Percentiles rank a stretch among this genome's conserved stretches.
Conservation (phyloP, 108 stramenopile genomes). For the Fragilaria crotonensis region DNA sequence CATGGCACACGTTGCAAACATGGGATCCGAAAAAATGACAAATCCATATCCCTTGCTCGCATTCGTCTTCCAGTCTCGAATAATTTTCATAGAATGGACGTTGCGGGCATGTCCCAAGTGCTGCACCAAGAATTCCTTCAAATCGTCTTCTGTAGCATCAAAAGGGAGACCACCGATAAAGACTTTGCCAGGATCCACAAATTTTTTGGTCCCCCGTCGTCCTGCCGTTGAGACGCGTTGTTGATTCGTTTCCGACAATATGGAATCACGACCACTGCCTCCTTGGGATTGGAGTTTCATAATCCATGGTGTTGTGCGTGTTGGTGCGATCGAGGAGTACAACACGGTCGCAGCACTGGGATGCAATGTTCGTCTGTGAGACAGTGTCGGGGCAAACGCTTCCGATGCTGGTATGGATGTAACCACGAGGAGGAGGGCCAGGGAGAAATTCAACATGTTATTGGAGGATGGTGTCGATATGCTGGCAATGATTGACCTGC, state of each 20-base stretch:
- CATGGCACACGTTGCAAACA: conserved; percentile 76
- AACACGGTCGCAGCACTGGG: too few species aligned
- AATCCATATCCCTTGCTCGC: conserved; percentile 87
- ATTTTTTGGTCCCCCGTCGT: conserved; percentile 60
- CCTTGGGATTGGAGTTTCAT: too few species aligned
- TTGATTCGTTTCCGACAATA: not conserved
- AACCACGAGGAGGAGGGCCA: too few species aligned
- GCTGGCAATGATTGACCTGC: too few species aligned
- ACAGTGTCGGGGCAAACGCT: too few species aligned
- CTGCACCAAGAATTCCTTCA: conserved; percentile 22
- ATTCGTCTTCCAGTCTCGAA: conserved; percentile 83
- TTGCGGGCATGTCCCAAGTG: conserved; percentile 10
- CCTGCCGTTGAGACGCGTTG: conserved; percentile 58
- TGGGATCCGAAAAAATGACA: conserved; percentile 63
- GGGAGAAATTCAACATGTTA: too few species aligned
- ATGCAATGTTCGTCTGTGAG: too few species aligned
- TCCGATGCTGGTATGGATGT: too few species aligned
- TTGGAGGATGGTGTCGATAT: too few species aligned
- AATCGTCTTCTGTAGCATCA: conserved; percentile 21
- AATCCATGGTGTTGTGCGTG: too few species aligned
- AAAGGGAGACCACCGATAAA: conserved; percentile 61
- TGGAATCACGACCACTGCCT: not conserved
- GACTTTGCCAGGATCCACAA: conserved; percentile 55
- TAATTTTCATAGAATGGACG: conserved; percentile 26
- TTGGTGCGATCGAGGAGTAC: too few species aligned